A percentile compares a stretch with the other conserved stretches of the same genome.
These are phyloP conservation scores for Lathyrus sativus DNA, from an alignment of 306 rosid species.

Conservation along the genomic window DNA sequence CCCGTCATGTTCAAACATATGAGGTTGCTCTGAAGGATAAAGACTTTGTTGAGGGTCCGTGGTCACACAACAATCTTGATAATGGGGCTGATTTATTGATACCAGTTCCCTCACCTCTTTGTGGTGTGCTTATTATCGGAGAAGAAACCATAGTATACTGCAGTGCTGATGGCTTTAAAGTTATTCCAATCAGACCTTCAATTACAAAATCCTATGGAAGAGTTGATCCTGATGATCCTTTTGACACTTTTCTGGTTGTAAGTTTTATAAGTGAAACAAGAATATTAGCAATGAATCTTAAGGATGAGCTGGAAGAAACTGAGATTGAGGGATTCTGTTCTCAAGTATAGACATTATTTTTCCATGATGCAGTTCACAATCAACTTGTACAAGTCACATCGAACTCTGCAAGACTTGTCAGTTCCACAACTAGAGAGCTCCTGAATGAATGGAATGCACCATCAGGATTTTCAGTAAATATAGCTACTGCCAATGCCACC, in stretches of 20 bases:
- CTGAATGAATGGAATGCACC: no score
- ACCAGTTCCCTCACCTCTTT: no score
- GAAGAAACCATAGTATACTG: no score
- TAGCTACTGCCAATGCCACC: no score
- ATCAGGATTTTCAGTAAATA: no score
- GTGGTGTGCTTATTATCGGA: no score
- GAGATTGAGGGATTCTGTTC: slow-evolving; percentile 94
- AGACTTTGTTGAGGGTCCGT: no score
- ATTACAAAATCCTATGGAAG: slow-evolving; percentile 91
- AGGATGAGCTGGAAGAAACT: slow-evolving; percentile 93
- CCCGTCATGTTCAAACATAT: slow-evolving; percentile 93
- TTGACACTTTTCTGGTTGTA: no score
- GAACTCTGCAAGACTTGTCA: slow-evolving; percentile 77
- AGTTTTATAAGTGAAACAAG: no score
- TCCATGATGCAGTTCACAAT: slow-evolving; percentile 98
- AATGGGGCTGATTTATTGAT: no score
- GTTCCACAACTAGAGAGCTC: no score
- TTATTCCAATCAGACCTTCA: slow-evolving; percentile 84
- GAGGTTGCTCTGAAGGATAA: slow-evolving; percentile 94
- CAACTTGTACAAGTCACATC: slow-evolving; percentile 87
- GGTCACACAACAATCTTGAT: no score
- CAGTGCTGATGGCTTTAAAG: slow-evolving; percentile 91
- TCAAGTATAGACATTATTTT: slow-evolving; percentile 89
- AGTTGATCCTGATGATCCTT: slow-evolving; percentile 94
- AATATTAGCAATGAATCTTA: slow-evolving; percentile 92